Evolutionary conservation across 345 rosid genomes (phyloP).

Genomic region (Physaria fendleri): DNA sequence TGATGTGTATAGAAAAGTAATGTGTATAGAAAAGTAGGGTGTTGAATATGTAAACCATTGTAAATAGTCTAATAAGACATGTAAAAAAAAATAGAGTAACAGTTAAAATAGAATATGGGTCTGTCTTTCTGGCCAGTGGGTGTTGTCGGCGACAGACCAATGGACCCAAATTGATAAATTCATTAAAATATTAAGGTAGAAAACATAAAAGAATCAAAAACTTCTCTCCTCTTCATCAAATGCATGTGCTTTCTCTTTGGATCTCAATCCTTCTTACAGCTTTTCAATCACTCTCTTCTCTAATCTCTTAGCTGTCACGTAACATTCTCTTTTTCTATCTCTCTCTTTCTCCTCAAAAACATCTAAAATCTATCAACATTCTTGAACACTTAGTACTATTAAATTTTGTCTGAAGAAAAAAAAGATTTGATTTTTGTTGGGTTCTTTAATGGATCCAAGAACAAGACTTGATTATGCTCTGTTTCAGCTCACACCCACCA

Average conservation of each 20-base stretch:
- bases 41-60: no score
- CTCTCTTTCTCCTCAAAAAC: constrained; percentile 5
- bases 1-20: no score
- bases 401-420: not conserved
- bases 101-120: no score
- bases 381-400: constrained; percentile 7
- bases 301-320: constrained; percentile 27
- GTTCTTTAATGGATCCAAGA: constrained; percentile 61
- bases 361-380: constrained; percentile 6
- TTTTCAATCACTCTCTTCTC: constrained; percentile 13
- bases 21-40: no score
- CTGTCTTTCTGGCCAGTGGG: no score
- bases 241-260: constrained; percentile 31
- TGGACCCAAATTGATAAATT: no score
- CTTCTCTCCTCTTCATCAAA: constrained; percentile 18
- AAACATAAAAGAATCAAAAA: not conserved
- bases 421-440: not conserved
- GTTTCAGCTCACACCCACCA: constrained; percentile 95
- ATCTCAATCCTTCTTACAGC: constrained; percentile 23
- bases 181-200: not conserved
- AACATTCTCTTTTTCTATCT: constrained; percentile 31
- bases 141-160: no score
- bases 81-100: no score
- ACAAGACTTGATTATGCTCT: constrained; percentile 77
- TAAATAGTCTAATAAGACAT: no score